phyloP scores from a whole-genome alignment of 1,284 basidiomycete species.

The Hymenochaete sp. region DNA sequence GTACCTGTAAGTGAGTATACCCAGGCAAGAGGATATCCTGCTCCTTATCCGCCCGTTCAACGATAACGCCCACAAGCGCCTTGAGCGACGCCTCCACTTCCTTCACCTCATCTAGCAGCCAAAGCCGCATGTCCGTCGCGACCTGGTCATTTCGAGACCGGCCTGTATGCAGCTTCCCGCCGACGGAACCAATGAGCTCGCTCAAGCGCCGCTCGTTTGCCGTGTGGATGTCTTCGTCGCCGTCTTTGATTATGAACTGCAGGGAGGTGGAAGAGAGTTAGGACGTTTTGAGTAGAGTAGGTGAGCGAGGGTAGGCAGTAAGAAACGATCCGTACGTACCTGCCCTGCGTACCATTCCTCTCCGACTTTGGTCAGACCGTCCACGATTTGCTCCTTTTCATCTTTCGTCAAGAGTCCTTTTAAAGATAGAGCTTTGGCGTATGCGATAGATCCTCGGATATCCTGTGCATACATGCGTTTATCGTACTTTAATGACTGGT shows the following conservation, averaged over 20 bases:
- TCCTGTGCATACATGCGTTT: slow-evolving; percentile 90
- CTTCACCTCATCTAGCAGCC: slow-evolving; percentile 79
- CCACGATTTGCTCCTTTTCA: slow-evolving; percentile 68
- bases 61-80: slow-evolving; percentile 80
- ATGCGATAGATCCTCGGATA: slow-evolving; percentile 91
- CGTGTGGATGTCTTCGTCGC: slow-evolving; percentile 99
- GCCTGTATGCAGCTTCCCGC: slow-evolving; percentile 93
- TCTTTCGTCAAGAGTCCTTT: slow-evolving; percentile 73
- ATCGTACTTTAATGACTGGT: slow-evolving; percentile 93
- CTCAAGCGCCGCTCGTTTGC: slow-evolving; percentile 94
- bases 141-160: slow-evolving; percentile 97
- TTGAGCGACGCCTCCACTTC: slow-evolving; percentile 68
- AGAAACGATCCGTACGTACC: slow-evolving; percentile 40
- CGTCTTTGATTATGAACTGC: slow-evolving; percentile 65
- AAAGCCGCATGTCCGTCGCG: slow-evolving; percentile 94
- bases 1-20: slow-evolving; percentile 92
- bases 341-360: slow-evolving; percentile 77
- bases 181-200: slow-evolving; percentile 86
- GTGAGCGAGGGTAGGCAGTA: no score
- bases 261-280: no score
- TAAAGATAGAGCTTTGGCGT: slow-evolving; percentile 78
- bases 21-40: slow-evolving; percentile 88
- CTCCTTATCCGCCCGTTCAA: slow-evolving; percentile 87
- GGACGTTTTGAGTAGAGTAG: slow-evolving; percentile 2
- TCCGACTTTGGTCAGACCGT: slow-evolving; percentile 73